Base-by-base conservation (phyloP, 495 filamentous ascomycete genomes). In the Xylaria nigripes region DNA sequence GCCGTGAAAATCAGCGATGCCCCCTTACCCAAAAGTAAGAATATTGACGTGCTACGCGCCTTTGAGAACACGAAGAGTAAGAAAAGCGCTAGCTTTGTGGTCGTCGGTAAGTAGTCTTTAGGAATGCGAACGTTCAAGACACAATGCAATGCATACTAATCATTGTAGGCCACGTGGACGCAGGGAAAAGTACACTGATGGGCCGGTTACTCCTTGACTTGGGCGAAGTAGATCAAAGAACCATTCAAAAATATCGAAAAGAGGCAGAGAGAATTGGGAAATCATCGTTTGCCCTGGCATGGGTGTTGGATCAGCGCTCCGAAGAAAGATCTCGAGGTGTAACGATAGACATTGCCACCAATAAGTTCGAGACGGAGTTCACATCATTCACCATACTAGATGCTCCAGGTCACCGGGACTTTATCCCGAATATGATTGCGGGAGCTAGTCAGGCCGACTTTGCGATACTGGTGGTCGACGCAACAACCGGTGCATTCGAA, bases 381-480 rank as follows among this genome's bases (percentile, higher is more conserved):
- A 90, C 89, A 0, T 77, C 76, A 15, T 98, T 96, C 65, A 97
- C 92, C 8, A 97, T 98, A 45, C 77, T 98, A 2, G 93, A 98
- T 69, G 89, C 93, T 1, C 93, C 93, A 2, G 93, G 93, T 0
- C 93, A 98, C 69, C 78, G 82, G 58, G 94, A 98, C 61, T 98
- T 97, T 66, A 88, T 97, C 38, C 93, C 93, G 2, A 97, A 96
- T 68, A 98, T 98, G 93, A 96, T 98, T 63, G 94, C 91, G 3
- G 93, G 93, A 0, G 90, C 91, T 22, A 89, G 86, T 38, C 92
- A 96, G 68, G 93, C 93, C 2, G 94, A 98, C 68, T 96, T 97
- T 66, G 94, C 92, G 0, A 86, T 98, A 8, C 75, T 98, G 5
- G 93, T 98, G 30, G 87, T 98, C 48, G 93, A 98, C 67, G 84